phyloP scores from a whole-genome alignment of 1,284 basidiomycete genomes.

The Microstroma glucosiphilum region DNA sequence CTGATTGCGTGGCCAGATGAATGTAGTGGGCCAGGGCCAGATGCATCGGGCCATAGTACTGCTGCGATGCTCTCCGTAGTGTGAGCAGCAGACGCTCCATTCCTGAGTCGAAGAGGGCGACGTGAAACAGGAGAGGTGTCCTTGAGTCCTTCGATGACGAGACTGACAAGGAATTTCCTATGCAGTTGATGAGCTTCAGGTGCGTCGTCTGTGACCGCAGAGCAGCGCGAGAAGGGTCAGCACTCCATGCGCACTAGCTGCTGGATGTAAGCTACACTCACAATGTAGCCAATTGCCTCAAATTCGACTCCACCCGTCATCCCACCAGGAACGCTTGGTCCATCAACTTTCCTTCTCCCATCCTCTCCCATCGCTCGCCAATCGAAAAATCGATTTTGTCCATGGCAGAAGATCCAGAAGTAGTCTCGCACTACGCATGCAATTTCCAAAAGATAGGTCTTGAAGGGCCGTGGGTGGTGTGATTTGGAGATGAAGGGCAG shows the following conservation, averaged over 20 bases:
- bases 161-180: slow-evolving; percentile 16
- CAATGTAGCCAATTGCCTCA: slow-evolving; percentile 87
- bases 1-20: slow-evolving; percentile 11
- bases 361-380: slow-evolving; percentile 65
- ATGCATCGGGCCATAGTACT: slow-evolving; percentile 40
- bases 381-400: slow-evolving; percentile 85
- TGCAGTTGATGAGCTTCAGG: slow-evolving; percentile 29
- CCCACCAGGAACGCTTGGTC: slow-evolving; percentile 83
- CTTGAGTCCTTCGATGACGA: background rate
- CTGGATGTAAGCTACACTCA: slow-evolving; percentile 56
- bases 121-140: slow-evolving; percentile 26
- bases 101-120: slow-evolving; percentile 27
- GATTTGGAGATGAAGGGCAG: slow-evolving; percentile 76
- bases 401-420: slow-evolving; percentile 97
- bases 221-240: background rate
- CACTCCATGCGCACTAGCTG: background rate
- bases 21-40: slow-evolving; percentile 37
- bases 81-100: slow-evolving; percentile 31
- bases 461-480: slow-evolving; percentile 78
- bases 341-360: background rate
- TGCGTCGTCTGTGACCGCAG: slow-evolving; percentile 19
- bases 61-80: slow-evolving; percentile 25
- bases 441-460: slow-evolving; percentile 81
- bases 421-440: slow-evolving; percentile 87
- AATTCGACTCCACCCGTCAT: slow-evolving; percentile 98